A percentile compares a stretch with the other conserved stretches of the same genome.
These are phyloP conservation scores for Lumnitzera littorea DNA, from an alignment of 345 rosid species.

Conservation along the genomic window DNA sequence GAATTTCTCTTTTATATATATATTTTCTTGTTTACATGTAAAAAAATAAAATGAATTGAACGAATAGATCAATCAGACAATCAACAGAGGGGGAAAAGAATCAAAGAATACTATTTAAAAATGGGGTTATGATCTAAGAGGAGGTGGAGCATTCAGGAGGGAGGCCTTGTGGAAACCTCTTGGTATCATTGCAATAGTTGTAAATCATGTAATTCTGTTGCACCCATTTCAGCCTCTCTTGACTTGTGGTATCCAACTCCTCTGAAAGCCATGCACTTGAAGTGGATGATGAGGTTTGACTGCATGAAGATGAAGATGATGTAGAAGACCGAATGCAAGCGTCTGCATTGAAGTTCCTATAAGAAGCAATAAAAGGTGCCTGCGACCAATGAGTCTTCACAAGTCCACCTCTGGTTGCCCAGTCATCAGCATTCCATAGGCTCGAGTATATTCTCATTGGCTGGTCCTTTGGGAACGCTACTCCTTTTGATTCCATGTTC, in stretches of 20 bases:
- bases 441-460: slow-evolving; percentile 58
- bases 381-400: slow-evolving; percentile 54
- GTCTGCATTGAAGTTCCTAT: slow-evolving; percentile 31
- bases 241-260: slow-evolving; percentile 28
- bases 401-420: slow-evolving; percentile 61
- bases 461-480: slow-evolving; percentile 39
- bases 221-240: slow-evolving; percentile 38
- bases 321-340: slow-evolving; percentile 47
- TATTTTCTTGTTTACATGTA: too few species aligned
- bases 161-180: slow-evolving; percentile 48
- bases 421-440: slow-evolving; percentile 55
- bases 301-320: slow-evolving; percentile 22
- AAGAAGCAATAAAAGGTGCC: slow-evolving; percentile 58
- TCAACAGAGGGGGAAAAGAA: neutral
- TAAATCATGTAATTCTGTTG: slow-evolving; percentile 52
- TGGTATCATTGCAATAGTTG: slow-evolving; percentile 41
- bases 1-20: too few species aligned
- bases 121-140: slow-evolving; percentile 17
- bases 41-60: neutral
- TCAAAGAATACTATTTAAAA: too few species aligned
- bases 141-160: slow-evolving; percentile 38
- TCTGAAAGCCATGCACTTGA: slow-evolving; percentile 30
- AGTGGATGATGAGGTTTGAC: slow-evolving; percentile 11
- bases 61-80: neutral
- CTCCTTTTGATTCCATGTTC: slow-evolving; percentile 40